Evolutionary conservation across 139 green algal species (phyloP).

Genomic region (Chlamydomonas schloesseri): DNA sequence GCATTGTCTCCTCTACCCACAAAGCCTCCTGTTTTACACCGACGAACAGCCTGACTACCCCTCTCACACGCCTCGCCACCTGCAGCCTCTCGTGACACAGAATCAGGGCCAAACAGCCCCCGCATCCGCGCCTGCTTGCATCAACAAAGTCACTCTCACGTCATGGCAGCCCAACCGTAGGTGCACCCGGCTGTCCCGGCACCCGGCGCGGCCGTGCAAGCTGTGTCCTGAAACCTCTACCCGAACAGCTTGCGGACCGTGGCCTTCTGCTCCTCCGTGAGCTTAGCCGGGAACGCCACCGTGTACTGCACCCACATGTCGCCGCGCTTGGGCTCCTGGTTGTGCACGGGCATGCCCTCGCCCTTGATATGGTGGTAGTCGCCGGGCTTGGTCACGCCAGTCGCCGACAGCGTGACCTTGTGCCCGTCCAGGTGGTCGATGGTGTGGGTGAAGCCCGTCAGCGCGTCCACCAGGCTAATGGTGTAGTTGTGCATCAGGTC

Average conservation of each 20-base stretch:
- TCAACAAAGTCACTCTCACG: no score
- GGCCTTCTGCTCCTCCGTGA: slow-evolving; percentile 83
- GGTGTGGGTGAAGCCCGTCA: slow-evolving; percentile 83
- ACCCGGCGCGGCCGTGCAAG: no score
- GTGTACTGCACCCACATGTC: slow-evolving; percentile 88
- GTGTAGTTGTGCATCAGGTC: slow-evolving; percentile 77
- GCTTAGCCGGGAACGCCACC: slow-evolving; percentile 84
- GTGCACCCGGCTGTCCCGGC: no score
- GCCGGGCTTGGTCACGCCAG: slow-evolving; percentile 61
- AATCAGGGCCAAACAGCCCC: no score
- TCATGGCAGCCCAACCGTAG: no score
- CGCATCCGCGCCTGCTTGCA: no score
- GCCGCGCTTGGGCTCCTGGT: slow-evolving; percentile 64
- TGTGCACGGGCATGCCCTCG: slow-evolving; percentile 73
- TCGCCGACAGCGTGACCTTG: slow-evolving; percentile 59
- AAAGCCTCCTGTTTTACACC: no score
- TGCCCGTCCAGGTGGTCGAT: slow-evolving; percentile 96
- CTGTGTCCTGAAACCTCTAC: no score
- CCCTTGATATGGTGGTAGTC: slow-evolving; percentile 55
- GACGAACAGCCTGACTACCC: no score
- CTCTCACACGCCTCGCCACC: no score
- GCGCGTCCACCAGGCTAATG: slow-evolving; percentile 90
- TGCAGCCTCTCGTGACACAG: no score
- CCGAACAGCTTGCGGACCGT: slow-evolving; percentile 67
- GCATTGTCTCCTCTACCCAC: no score